Base-by-base conservation (phyloP, 2,329 filamentous ascomycete genomes). In the Cordyceps militaris region DNA sequence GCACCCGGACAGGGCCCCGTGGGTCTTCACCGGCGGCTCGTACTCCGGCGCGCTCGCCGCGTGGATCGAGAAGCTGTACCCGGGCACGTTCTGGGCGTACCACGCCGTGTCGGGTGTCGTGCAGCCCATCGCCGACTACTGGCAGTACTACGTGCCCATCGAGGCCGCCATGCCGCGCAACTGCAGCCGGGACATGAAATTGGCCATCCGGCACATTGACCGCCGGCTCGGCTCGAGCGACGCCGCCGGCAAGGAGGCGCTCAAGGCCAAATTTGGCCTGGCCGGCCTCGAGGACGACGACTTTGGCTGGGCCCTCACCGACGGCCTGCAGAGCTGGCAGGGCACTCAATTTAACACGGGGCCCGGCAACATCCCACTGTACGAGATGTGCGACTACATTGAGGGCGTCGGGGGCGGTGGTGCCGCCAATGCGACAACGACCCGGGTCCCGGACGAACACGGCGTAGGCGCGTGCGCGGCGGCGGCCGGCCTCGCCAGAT, bases 21-120 rank as follows among this genome's bases (percentile, higher is more conserved):
- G 86, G 74, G 84, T 94, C 58, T 83, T 82, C 0, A 91, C 91
- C 60, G 90, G 90, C 4, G 89, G 89, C 4, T 90, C 86, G 0
- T 94, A 94, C 67, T 85, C 88, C 1, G 90, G 90, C 14, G 86
- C 85, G 0, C 86, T 91, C 63, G 84, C 85, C 10, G 88, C 88
- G 0, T 89, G 93, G 68, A 70, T 89, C 49, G 82, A 88, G 16
- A 81, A 85, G 50, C 70, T 85, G 11, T 91, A 92, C 66, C 89
- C 89, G 0, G 84, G 91, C 36, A 76, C 86, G 11, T 92, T 88
- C 70, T 91, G 81, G 79, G 89, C 81, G 1, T 82, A 87, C 9
- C 90, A 94, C 48, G 85, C 86, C 0, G 89, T 86, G 0, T 91
- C 87, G 1, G 89, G 87, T 1, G 87, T 92, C 1, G 87, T 87